Evolutionary conservation across 2,329 filamentous ascomycete genomes (phyloP).

Genomic region (Verticillium tricorpus): DNA sequence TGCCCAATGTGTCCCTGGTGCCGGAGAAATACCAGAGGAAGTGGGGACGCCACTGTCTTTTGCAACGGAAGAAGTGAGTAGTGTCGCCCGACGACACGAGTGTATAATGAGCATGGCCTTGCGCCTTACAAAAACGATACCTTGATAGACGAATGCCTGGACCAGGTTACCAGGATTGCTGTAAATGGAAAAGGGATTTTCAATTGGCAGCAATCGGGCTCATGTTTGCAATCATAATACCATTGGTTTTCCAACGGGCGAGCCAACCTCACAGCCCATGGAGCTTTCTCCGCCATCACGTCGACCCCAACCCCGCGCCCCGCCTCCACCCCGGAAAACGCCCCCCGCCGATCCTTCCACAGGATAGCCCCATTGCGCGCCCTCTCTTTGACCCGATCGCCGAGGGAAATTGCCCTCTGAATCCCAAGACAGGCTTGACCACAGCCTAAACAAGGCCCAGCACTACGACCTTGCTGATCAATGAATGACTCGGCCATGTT

Average conservation of each 20-base stretch:
- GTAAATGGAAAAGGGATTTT: neutral
- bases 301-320: neutral
- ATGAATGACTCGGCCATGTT: neutral
- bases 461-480: neutral
- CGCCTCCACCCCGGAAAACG: neutral
- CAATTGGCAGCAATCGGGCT: neutral
- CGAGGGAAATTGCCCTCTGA: neutral
- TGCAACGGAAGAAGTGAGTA: constrained; percentile 50
- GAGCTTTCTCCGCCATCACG: neutral
- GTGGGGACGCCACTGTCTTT: constrained; percentile 86
- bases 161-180: neutral
- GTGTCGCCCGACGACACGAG: neutral
- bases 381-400: neutral
- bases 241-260: neutral
- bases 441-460: neutral
- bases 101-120: neutral
- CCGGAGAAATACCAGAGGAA: constrained; percentile 66
- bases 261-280: neutral
- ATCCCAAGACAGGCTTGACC: neutral
- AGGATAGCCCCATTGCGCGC: neutral
- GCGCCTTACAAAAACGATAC: neutral
- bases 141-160: neutral
- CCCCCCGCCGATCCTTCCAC: neutral
- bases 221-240: neutral
- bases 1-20: constrained; percentile 67